Base-by-base conservation (phyloP, 208 protist genomes). In the Porcisia deanei region DNA sequence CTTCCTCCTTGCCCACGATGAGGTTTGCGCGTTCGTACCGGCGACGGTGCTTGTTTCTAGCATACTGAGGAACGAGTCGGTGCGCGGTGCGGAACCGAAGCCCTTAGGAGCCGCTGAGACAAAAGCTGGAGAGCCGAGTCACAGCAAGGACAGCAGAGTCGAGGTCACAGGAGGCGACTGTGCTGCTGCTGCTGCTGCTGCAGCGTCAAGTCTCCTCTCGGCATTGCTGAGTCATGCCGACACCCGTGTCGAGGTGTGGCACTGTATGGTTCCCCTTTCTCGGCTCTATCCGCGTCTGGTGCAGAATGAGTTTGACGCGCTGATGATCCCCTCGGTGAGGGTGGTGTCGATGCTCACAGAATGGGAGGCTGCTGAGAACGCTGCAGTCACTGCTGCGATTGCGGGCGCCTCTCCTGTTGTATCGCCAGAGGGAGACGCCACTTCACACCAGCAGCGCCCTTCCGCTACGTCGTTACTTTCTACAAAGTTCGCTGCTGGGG, bases 181-280 rank as follows among this genome's bases (percentile, higher is more conserved):
- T 41, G 43, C 9, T n/a, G 34, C 58, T 37, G 63, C 10, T 18
- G 3, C 60, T 9, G 49, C n/a, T 43, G 49, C 8, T 53, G 22
- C 30, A 20, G 63, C 47, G 8, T 18, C 47, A 30, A 57, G 20
- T 16, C 45, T 77, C 12, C 72, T 95, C 12, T 41, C 88, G 1
- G 75, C 79, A 25, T 68, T 96, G 22, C 83, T 96, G n/a, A 61
- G 82, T 34, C 83, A 94, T 71, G 91, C 88, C 12, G 79, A 82
- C 47, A 76, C 71, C 18, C 80, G 85, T 4, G 82, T 86, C 20
- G 86, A 93, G 80, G 86, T 93, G 71, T 96, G 92, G 90, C 75
- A 82, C 34, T 94, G 92, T 81, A 69, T 92, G 64, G 83, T 89
- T 37, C 92, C 93, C 25, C 82, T 94, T 22, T 80, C 92, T 14